Conservation (phyloP, 2,329 filamentous ascomycete species). For the Epichloe baconii region DNA sequence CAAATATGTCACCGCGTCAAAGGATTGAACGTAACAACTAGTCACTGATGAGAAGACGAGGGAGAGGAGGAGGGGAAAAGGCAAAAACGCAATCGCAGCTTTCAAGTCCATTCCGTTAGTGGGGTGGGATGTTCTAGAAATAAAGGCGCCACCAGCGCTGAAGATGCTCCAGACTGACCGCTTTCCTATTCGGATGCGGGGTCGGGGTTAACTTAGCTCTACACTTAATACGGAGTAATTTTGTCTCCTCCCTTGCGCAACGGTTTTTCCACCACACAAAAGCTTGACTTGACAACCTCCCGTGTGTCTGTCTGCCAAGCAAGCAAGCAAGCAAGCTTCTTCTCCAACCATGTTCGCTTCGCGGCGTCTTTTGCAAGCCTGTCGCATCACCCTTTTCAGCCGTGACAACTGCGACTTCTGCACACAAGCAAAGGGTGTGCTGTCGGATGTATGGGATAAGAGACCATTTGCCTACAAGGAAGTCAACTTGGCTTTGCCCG, state of each 20-base stretch:
- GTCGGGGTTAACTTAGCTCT: slow-evolving; percentile 4
- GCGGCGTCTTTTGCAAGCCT: slow-evolving; percentile 35
- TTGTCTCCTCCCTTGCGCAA: background rate
- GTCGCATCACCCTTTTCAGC: slow-evolving; percentile 63
- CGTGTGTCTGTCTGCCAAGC: background rate
- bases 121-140: slow-evolving; percentile 31
- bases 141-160: slow-evolving; percentile 1
- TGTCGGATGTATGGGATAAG: slow-evolving; percentile 53
- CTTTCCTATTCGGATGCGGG: slow-evolving; percentile 22
- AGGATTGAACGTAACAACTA: background rate
- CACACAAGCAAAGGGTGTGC: slow-evolving; percentile 50
- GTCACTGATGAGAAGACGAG: background rate
- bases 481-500: slow-evolving; percentile 54
- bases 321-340: background rate
- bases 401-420: slow-evolving; percentile 61
- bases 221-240: too few relatives aligned
- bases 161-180: slow-evolving; percentile 14
- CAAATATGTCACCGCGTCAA: background rate
- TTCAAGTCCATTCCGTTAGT: slow-evolving; percentile 6
- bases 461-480: slow-evolving; percentile 57
- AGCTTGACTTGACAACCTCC: background rate
- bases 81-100: background rate
- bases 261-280: background rate
- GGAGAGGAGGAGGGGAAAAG: background rate
- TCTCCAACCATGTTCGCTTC: slow-evolving; percentile 36